These are phyloP conservation scores for Schwanniomyces etchellsii DNA, from an alignment of 1,139 yeast genomes.

Conservation along the genomic window DNA sequence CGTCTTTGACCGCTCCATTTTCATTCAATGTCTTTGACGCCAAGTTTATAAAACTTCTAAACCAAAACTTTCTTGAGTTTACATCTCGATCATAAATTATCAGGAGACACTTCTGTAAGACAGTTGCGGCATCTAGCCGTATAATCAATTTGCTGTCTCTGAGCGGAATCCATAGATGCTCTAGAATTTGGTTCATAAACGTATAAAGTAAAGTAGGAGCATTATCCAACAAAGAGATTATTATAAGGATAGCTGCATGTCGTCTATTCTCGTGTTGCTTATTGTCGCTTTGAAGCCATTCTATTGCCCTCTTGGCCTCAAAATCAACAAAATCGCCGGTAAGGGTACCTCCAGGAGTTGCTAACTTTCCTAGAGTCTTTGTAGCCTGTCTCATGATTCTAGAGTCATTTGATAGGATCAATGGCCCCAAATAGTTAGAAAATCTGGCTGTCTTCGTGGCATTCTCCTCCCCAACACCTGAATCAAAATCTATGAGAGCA, in stretches of 20 bases:
- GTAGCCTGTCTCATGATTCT: constrained; percentile 87
- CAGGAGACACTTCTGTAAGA: constrained; percentile 70
- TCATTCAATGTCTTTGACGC: constrained; percentile 36
- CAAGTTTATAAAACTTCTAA: constrained; percentile 62
- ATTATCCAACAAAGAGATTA: constrained; percentile 78
- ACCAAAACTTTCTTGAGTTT: constrained; percentile 70
- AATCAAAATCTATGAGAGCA: constrained; percentile 74
- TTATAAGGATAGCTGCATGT: constrained; percentile 85
- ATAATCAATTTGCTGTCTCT: constrained; percentile 72
- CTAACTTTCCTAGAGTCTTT: constrained; percentile 77
- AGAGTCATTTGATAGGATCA: constrained; percentile 76
- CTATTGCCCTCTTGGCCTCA: constrained; percentile 85
- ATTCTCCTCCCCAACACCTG: constrained; percentile 61
- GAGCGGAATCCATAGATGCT: constrained; percentile 82
- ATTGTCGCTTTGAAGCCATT: constrained; percentile 79
- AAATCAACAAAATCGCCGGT: constrained; percentile 91
- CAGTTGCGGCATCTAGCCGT: constrained; percentile 78
- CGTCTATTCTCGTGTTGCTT: constrained; percentile 74
- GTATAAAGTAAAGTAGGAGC: constrained; percentile 81
- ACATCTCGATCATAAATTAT: constrained; percentile 77
- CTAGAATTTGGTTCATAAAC: constrained; percentile 72
- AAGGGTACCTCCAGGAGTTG: constrained; percentile 82
- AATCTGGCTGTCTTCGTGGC: constrained; percentile 87
- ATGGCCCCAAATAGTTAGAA: constrained; percentile 78
- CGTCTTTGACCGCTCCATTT: constrained; percentile 5